These are phyloP conservation scores for Dactylis glomerata DNA, from an alignment of 176 grass and related monocot species.

Conservation along the genomic window DNA sequence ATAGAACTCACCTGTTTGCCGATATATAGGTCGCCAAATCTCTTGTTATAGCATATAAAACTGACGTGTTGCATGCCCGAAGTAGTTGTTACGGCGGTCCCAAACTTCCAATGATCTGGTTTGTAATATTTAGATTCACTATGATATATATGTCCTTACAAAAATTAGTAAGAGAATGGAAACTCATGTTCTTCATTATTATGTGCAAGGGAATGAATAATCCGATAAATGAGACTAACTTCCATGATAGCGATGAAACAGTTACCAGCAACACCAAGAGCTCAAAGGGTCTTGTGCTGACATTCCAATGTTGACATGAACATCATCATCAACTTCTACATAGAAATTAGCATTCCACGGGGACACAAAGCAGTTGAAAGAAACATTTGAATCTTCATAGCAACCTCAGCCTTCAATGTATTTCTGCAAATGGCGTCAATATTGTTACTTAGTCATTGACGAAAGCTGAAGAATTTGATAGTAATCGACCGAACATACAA, in stretches of 20 bases:
- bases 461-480: not conserved
- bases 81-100: slow-evolving; percentile 70
- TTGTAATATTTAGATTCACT: slow-evolving; percentile 75
- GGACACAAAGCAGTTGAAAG: slow-evolving; percentile 58
- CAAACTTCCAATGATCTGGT: slow-evolving; percentile 80
- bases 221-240: no score
- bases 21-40: slow-evolving; percentile 75
- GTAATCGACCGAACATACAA: slow-evolving; percentile 42
- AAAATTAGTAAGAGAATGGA: not conserved
- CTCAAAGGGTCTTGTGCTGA: not conserved
- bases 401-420: slow-evolving; percentile 56
- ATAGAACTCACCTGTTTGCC: slow-evolving; percentile 56
- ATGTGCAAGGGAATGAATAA: not conserved
- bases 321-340: slow-evolving; percentile 71
- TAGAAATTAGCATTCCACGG: slow-evolving; percentile 80
- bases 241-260: no score
- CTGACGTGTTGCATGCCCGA: slow-evolving; percentile 73
- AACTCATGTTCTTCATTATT: not conserved
- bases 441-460: not conserved
- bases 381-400: slow-evolving; percentile 60
- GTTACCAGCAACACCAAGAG: not conserved
- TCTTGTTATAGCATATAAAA: slow-evolving; percentile 73
- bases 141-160: not conserved
- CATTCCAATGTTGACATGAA: slow-evolving; percentile 77
- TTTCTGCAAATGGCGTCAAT: slow-evolving; percentile 34